Conservation (phyloP, 192 early-diverging fungal species). For the Radiomyces spectabilis region DNA sequence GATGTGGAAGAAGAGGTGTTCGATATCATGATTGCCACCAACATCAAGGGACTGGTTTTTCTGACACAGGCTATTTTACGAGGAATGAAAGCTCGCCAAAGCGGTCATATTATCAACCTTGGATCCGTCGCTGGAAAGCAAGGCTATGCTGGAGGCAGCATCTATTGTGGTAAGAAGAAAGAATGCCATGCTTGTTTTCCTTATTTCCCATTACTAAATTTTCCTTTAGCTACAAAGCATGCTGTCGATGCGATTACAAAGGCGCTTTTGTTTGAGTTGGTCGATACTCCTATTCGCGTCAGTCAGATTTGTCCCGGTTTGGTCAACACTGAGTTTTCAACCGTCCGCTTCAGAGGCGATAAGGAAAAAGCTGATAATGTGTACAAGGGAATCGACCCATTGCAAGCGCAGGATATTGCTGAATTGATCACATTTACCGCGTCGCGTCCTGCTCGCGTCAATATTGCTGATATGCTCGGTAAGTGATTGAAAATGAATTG, state of each 20-base stretch:
- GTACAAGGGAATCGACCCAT: constrained; percentile 69
- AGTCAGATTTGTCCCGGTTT: constrained; percentile 68
- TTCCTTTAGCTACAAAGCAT: constrained; percentile 56
- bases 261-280: constrained; percentile 67
- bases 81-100: constrained; percentile 59
- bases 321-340: constrained; percentile 90
- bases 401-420: constrained; percentile 65
- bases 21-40: constrained; percentile 62
- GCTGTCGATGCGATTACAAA: constrained; percentile 78
- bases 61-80: constrained; percentile 73
- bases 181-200: background rate
- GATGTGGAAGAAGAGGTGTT: constrained; percentile 14
- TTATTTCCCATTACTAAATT: constrained; percentile 1
- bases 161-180: constrained; percentile 55
- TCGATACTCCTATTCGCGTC: constrained; percentile 64
- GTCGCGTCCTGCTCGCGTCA: constrained; percentile 61
- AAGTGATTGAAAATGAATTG: background rate
- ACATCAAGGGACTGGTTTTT: constrained; percentile 84
- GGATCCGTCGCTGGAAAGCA: constrained; percentile 67
- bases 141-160: constrained; percentile 62
- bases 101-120: constrained; percentile 83
- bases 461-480: constrained; percentile 60
- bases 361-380: constrained; percentile 56
- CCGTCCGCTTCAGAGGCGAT: constrained; percentile 70
- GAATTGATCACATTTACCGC: constrained; percentile 74